Percentiles rank a stretch among this genome's conserved stretches.
Evolutionary conservation across 768 basidiomycete species (phyloP).

Genomic region (Psilocybe cyanescens): DNA sequence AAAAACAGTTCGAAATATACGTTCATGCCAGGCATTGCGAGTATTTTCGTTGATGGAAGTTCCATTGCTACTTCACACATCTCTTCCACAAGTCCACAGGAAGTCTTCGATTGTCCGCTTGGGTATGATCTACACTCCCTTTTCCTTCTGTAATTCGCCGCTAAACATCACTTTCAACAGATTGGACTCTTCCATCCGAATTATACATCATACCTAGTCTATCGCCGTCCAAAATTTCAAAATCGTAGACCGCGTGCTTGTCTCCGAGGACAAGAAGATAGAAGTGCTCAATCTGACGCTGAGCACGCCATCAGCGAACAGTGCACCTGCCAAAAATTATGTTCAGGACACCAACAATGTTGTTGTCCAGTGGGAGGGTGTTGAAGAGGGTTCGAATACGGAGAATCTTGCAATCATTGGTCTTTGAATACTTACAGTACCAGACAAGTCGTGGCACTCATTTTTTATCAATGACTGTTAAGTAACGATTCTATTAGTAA

Average conservation of each 20-base stretch:
- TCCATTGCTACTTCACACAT: constrained; percentile 41
- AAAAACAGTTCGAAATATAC: constrained; percentile 43
- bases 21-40: constrained; percentile 36
- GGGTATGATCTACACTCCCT: constrained; percentile 18
- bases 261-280: constrained; percentile 41
- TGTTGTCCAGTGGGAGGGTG: constrained; percentile 41
- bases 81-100: constrained; percentile 38
- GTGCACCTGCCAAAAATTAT: background rate
- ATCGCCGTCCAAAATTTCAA: constrained; percentile 29
- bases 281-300: constrained; percentile 38
- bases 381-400: constrained; percentile 33
- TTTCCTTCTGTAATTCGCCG: background rate
- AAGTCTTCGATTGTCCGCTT: constrained; percentile 34
- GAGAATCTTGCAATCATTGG: constrained; percentile 6
- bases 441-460: too few species aligned
- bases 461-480: too few species aligned
- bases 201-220: constrained; percentile 41
- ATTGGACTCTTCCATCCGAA: constrained; percentile 40
- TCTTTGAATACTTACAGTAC: background rate
- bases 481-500: too few species aligned
- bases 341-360: constrained; percentile 31
- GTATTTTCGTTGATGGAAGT: constrained; percentile 44
- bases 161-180: constrained; percentile 19
- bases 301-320: constrained; percentile 6
- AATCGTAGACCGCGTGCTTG: constrained; percentile 39